Conservation (phyloP, 2,329 filamentous ascomycete genomes). For the Periconia digitata region DNA sequence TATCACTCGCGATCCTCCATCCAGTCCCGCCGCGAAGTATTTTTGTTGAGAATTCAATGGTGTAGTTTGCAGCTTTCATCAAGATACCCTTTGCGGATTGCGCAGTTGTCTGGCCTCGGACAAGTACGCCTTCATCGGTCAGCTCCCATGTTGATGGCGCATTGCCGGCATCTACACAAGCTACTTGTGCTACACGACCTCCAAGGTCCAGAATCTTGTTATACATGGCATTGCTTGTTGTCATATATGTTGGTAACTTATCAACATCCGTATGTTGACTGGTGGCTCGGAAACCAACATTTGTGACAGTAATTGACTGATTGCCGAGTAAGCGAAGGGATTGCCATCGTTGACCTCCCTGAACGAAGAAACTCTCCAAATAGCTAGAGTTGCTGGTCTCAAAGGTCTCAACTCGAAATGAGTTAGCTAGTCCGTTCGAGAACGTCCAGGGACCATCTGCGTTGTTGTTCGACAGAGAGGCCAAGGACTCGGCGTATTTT, state of each 20-base stretch:
- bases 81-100: slow-evolving; percentile 15
- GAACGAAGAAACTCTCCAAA: slow-evolving; percentile 39
- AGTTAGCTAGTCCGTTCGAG: slow-evolving; percentile 18
- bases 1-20: slow-evolving; percentile 38
- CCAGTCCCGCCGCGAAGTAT: slow-evolving; percentile 44
- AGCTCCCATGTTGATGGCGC: slow-evolving; percentile 34
- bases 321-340: slow-evolving; percentile 41
- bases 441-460: slow-evolving; percentile 21
- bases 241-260: slow-evolving; percentile 33
- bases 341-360: slow-evolving; percentile 48
- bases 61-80: slow-evolving; percentile 38
- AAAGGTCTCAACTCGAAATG: slow-evolving; percentile 45
- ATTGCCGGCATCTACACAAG: slow-evolving; percentile 43
- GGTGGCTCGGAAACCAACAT: slow-evolving; percentile 37
- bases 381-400: slow-evolving; percentile 35
- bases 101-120: slow-evolving; percentile 38
- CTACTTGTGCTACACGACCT: slow-evolving; percentile 32
- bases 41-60: slow-evolving; percentile 41
- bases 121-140: slow-evolving; percentile 39
- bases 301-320: slow-evolving; percentile 31
- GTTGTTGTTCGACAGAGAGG: not conserved
- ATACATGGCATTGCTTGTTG: slow-evolving; percentile 30
- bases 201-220: slow-evolving; percentile 45
- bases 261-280: slow-evolving; percentile 21
- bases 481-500: slow-evolving; percentile 10